phyloP scores from a whole-genome alignment of 192 early-diverging fungal genomes.

The Coemansia sp. region DNA sequence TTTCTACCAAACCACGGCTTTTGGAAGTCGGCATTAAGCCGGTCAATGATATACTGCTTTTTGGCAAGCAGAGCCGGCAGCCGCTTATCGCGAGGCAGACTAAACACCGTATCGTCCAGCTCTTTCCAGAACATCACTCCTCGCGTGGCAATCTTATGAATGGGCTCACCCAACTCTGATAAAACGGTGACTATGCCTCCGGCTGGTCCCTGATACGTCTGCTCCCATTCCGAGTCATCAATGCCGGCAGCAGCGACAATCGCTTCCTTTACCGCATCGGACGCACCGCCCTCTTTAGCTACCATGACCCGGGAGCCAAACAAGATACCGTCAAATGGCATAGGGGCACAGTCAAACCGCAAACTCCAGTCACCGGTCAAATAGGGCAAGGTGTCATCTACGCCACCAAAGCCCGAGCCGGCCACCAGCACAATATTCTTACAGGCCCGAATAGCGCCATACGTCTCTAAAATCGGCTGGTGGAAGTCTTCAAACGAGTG shows the following conservation, averaged over 20 bases:
- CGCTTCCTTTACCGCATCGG: constrained; percentile 79
- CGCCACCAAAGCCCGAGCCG: constrained; percentile 90
- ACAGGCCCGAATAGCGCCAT: constrained; percentile 78
- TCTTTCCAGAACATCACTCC: constrained; percentile 93
- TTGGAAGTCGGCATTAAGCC: constrained; percentile 89
- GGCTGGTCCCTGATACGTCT: constrained; percentile 84
- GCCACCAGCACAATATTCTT: constrained; percentile 85
- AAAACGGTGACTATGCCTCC: constrained; percentile 92
- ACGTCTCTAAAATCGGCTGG: constrained; percentile 69
- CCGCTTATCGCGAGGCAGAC: constrained; percentile 86
- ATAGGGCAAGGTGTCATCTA: constrained; percentile 85
- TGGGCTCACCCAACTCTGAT: constrained; percentile 94
- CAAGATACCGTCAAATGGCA: constrained; percentile 92
- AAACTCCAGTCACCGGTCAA: constrained; percentile 89
- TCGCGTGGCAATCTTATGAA: constrained; percentile 94
- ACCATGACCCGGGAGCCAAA: constrained; percentile 96
- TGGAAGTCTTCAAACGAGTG: no score
- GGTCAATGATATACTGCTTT: constrained; percentile 89
- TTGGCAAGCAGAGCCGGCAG: constrained; percentile 74
- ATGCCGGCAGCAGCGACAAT: constrained; percentile 88
- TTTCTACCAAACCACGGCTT: constrained; percentile 95
- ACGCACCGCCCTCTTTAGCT: constrained; percentile 82
- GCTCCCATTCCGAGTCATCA: constrained; percentile 81
- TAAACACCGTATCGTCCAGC: constrained; percentile 88
- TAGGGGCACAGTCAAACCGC: constrained; percentile 79